Evolutionary conservation across 2,329 filamentous ascomycete species (phyloP).

Genomic region (Ascochyta pisi): DNA sequence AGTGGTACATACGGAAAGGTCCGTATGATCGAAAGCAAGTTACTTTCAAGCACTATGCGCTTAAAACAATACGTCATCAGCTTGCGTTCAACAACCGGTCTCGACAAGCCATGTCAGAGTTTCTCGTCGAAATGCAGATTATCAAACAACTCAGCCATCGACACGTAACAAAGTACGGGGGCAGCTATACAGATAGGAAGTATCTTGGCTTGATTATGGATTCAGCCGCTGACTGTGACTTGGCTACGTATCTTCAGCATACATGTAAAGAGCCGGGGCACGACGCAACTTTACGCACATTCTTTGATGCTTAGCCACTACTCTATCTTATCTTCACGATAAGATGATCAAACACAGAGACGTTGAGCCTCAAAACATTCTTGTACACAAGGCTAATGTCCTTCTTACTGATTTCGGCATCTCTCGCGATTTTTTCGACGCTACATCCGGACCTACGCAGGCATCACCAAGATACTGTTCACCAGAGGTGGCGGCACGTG

Average conservation of each 20-base stretch:
- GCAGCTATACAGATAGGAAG: conserved; percentile 38
- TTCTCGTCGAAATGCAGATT: conserved; percentile 34
- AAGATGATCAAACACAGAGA: conserved; percentile 21
- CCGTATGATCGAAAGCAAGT: conserved; percentile 30
- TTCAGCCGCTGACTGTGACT: conserved; percentile 24
- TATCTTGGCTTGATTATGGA: conserved; percentile 41
- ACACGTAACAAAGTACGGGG: conserved; percentile 38
- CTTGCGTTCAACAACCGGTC: conserved; percentile 19
- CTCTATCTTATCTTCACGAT: conserved; percentile 25
- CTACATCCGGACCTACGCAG: conserved; percentile 12
- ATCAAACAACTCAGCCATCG: conserved; percentile 35
- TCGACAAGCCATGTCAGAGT: conserved; percentile 23
- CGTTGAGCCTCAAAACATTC: conserved; percentile 29
- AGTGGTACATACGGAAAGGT: conserved; percentile 35
- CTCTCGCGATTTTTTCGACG: conserved; percentile 20
- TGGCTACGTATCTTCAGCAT: conserved; percentile 9
- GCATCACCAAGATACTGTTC: conserved; percentile 20
- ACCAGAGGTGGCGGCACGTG: conserved; percentile 21
- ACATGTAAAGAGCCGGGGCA: background rate
- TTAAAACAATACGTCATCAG: conserved; percentile 36
- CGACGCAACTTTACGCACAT: background rate
- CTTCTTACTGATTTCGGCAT: conserved; percentile 26
- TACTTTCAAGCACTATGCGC: conserved; percentile 37
- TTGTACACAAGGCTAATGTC: conserved; percentile 17
- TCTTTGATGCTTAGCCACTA: conserved; percentile 26